phyloP scores from a whole-genome alignment of 495 filamentous ascomycete species.

The Sporormia fimetaria region DNA sequence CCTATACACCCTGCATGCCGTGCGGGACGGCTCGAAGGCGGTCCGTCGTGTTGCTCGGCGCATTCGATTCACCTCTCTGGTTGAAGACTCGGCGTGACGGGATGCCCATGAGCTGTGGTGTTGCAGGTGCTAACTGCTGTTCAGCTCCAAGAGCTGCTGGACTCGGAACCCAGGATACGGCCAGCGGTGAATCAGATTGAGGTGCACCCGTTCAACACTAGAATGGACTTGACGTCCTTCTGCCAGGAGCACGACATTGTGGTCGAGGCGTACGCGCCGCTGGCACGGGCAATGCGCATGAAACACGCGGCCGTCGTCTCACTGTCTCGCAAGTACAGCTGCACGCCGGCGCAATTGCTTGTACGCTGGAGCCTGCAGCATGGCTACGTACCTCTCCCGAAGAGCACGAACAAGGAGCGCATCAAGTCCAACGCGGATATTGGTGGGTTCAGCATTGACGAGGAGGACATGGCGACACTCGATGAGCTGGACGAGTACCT shows the following conservation, averaged over 20 bases:
- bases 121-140: slow-evolving; percentile 2
- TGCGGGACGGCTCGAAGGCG: background rate
- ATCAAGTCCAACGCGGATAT: slow-evolving; percentile 55
- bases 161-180: slow-evolving; percentile 38
- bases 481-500: slow-evolving; percentile 57
- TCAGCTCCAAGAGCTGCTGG: slow-evolving; percentile 52
- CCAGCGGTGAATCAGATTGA: slow-evolving; percentile 60
- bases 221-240: slow-evolving; percentile 43
- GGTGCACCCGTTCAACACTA: slow-evolving; percentile 58
- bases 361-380: slow-evolving; percentile 62
- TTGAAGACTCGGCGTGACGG: no score
- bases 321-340: slow-evolving; percentile 46
- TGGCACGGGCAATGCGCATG: slow-evolving; percentile 48
- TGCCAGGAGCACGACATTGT: slow-evolving; percentile 46
- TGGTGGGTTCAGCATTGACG: slow-evolving; percentile 52
- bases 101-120: slow-evolving; percentile 1
- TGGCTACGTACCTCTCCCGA: slow-evolving; percentile 61
- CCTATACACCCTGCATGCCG: background rate
- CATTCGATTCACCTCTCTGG: no score
- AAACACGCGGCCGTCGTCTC: slow-evolving; percentile 40
- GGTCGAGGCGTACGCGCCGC: slow-evolving; percentile 55
- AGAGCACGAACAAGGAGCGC: slow-evolving; percentile 52
- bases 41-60: no score
- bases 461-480: slow-evolving; percentile 51
- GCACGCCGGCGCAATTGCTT: slow-evolving; percentile 51